Percentiles rank a stretch among this genome's conserved stretches.
Evolutionary conservation across 331 rosid genomes (phyloP).

Genomic region (Spiraea crenata): DNA sequence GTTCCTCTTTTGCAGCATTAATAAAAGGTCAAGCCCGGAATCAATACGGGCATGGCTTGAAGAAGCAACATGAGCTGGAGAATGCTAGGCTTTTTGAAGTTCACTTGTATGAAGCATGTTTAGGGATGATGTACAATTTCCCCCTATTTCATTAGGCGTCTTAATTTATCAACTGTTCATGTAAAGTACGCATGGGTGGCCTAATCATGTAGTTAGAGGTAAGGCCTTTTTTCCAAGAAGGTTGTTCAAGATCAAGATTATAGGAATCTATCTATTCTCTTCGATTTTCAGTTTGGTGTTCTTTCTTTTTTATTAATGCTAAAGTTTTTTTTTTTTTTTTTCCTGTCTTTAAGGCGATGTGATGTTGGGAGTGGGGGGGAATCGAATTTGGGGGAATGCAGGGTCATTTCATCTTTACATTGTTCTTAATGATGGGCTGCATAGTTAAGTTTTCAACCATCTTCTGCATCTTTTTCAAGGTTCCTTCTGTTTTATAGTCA

Average conservation of each 20-base stretch:
- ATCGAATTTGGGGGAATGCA: no score
- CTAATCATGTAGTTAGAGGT: neutral
- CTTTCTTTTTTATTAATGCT: no score
- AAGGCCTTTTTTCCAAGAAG: neutral
- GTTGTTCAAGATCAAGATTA: no score
- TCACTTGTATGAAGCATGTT: neutral
- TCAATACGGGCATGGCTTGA: constrained; percentile 49
- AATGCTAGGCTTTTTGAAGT: neutral
- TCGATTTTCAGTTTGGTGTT: no score
- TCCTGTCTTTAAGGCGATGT: no score
- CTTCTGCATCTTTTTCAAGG: neutral
- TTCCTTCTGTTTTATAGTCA: neutral
- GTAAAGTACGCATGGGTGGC: neutral
- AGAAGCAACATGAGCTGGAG: constrained; percentile 51
- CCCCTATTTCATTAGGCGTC: constrained; percentile 1
- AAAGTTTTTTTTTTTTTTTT: no score
- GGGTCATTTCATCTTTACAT: no score
- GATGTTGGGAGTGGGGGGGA: no score
- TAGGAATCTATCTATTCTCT: no score
- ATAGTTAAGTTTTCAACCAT: no score
- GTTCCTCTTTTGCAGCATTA: constrained; percentile 43
- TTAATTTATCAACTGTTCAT: neutral
- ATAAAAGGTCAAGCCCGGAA: constrained; percentile 40
- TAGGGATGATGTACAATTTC: constrained; percentile 2
- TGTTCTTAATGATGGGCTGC: no score